Evolutionary conservation across 129 eudicot species (phyloP).

Genomic region (Flaveria trinervia): DNA sequence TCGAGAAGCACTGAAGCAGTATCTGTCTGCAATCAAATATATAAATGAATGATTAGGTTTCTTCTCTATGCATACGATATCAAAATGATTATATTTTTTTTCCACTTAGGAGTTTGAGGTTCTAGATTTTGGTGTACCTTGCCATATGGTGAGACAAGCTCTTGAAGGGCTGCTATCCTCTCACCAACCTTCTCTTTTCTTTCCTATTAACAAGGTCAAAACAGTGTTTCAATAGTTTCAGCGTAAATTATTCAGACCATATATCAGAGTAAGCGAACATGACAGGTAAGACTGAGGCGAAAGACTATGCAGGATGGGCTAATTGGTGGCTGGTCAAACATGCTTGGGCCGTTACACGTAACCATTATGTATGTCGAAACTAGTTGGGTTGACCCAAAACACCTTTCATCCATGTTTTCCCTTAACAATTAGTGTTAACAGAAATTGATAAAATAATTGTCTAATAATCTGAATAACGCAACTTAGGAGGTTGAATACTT

Average conservation of each 20-base stretch:
- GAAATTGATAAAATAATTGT: not conserved
- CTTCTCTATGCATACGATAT: not conserved
- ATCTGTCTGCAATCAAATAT: conserved; percentile 66
- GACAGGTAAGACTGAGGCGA: not conserved
- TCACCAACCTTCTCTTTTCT: conserved; percentile 85
- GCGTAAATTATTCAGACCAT: conserved; percentile 12
- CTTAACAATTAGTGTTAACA: not conserved
- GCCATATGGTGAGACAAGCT: conserved; percentile 90
- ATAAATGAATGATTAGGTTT: not conserved
- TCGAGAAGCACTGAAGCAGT: conserved; percentile 93
- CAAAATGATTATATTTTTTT: not conserved
- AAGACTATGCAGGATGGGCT: not conserved
- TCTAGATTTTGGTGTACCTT: conserved; percentile 49
- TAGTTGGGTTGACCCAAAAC: not conserved
- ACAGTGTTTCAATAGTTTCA: not conserved
- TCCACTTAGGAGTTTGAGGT: not conserved
- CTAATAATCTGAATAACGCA: not conserved
- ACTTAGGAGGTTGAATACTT: not conserved
- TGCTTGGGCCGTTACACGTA: not conserved
- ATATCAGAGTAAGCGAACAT: not conserved
- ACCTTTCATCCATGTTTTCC: not conserved
- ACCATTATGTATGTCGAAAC: not conserved
- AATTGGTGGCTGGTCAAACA: not conserved
- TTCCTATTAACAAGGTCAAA: conserved; percentile 47
- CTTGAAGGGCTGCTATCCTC: conserved; percentile 79